Evolutionary conservation across 2,329 filamentous ascomycete species (phyloP).

Genomic region (Pseudopyricularia javanii): DNA sequence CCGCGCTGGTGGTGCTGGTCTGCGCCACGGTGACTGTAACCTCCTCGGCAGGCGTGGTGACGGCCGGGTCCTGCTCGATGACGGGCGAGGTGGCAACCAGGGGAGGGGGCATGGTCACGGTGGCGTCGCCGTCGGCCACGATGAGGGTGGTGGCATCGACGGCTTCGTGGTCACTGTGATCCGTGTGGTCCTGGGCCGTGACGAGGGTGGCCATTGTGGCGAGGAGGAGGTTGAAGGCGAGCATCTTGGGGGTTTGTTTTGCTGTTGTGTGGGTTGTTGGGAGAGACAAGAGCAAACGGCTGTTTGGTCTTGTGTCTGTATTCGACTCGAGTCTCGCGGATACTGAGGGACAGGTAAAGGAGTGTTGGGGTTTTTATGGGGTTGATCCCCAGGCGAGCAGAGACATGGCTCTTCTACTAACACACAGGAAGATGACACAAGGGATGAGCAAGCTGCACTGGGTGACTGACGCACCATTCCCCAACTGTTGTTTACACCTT

Average conservation of each 20-base stretch:
- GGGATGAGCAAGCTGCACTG: background rate
- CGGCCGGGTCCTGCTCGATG: background rate
- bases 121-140: background rate
- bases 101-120: background rate
- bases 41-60: background rate
- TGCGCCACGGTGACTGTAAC: background rate
- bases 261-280: background rate
- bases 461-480: background rate
- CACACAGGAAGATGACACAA: background rate
- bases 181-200: background rate
- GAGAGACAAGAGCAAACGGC: background rate
- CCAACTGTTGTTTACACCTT: background rate
- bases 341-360: too few species aligned
- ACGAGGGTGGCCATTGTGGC: background rate
- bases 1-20: background rate
- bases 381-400: background rate
- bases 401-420: background rate
- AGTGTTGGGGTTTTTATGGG: too few species aligned
- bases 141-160: background rate
- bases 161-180: background rate
- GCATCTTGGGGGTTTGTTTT: background rate
- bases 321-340: too few species aligned
- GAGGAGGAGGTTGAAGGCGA: background rate
- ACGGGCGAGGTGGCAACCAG: background rate
- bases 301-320: background rate